Evolutionary conservation across 495 filamentous ascomycete species (phyloP), one percentile per base, ranked within the genome.

Genomic region (Neurospora sp.): DNA sequence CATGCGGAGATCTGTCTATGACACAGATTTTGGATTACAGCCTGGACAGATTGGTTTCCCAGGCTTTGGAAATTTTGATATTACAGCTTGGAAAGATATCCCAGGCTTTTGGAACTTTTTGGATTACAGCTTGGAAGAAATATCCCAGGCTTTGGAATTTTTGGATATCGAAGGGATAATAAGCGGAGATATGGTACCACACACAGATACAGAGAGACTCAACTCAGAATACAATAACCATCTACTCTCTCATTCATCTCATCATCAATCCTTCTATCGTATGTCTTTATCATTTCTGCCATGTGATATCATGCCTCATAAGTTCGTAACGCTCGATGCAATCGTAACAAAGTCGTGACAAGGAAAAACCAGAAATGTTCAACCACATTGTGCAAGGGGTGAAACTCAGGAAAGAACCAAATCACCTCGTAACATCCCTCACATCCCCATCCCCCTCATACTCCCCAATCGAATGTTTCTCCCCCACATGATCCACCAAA

Each of bases 371-470:
- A 5, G 10, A 27, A 8, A 48, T 46, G 18, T 11, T 46, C 44
- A 48, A 48, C 1, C 1, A 48, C 9, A 20, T 46, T 48, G n/a
- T 20, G 20, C n/a, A 48, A 22, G 10, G 44, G 31, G 31, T 35
- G 31, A 35, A 35, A 35, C 11, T 14, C 11, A 46, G 46, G 10
- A 5, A 20, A 22, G 0, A 48, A 48, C 9, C 8, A 5, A 14
- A 27, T 6, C 12, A 53, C 69, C 72, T 35, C 71, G 70, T 68
- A 5, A 76, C 73, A 68, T 79, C 78, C 61, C 44, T 74, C 6
- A 82, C 77, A 66, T 83, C 81, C 12, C 71, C 44, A 31, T 83
- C 81, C 4, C 37, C 41, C 40, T 75, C 75, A 38, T 79, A 79
- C 72, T 83, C 81, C 7, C 48, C 27, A 5, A 79, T 69, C 11